Conservation (phyloP, 1,284 basidiomycete genomes). For the Porphyrellus sp. region DNA sequence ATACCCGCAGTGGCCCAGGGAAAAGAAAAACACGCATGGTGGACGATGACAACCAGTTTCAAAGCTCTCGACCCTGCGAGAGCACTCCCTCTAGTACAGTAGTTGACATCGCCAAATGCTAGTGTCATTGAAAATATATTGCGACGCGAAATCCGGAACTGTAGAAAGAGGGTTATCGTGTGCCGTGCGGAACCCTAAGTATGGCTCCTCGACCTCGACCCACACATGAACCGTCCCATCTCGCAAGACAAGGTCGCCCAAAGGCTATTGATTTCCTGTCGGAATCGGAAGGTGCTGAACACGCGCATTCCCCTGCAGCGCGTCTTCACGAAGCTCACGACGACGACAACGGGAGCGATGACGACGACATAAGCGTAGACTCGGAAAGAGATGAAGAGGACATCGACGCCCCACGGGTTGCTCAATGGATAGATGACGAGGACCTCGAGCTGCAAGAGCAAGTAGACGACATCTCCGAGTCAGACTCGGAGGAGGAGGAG, state of each 20-base stretch:
- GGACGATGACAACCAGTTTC: too few species aligned
- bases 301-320: not conserved
- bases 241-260: slow-evolving; percentile 10
- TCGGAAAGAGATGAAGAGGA: slow-evolving; percentile 28
- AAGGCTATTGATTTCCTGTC: slow-evolving; percentile 23
- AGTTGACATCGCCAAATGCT: too few species aligned
- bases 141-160: too few species aligned
- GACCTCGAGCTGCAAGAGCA: slow-evolving; percentile 35
- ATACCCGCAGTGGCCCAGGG: too few species aligned
- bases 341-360: not conserved
- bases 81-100: too few species aligned
- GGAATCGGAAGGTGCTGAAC: slow-evolving; percentile 3
- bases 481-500: slow-evolving; percentile 28
- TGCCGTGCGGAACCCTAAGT: too few species aligned
- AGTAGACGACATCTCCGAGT: slow-evolving; percentile 5
- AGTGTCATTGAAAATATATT: too few species aligned
- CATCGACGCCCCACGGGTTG: slow-evolving; percentile 48
- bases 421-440: slow-evolving; percentile 58
- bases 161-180: too few species aligned
- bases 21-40: too few species aligned
- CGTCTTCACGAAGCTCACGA: not conserved
- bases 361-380: not conserved
- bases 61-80: too few species aligned
- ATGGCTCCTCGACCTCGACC: slow-evolving; percentile 17
- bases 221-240: not conserved